phyloP scores from a whole-genome alignment of 75 land plant species.

The Chamaecyparis obtusa region DNA sequence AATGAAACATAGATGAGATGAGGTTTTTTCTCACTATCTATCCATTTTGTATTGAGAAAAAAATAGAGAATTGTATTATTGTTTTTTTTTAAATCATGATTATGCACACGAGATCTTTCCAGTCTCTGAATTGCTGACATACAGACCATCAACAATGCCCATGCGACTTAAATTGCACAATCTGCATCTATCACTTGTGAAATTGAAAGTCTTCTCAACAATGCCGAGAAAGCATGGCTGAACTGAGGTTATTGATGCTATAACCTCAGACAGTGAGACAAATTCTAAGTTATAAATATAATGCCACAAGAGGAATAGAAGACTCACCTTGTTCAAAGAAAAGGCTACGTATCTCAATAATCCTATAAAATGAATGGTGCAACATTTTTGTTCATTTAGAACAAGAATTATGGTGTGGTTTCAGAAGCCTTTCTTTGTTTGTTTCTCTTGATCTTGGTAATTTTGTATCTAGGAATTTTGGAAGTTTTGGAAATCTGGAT shows the following conservation, averaged over 20 bases:
- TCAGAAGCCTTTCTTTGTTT: no score
- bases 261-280: neutral
- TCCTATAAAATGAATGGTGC: neutral
- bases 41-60: neutral
- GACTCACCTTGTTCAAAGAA: neutral
- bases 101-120: neutral
- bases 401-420: neutral
- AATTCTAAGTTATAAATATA: no score
- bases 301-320: neutral
- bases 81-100: neutral
- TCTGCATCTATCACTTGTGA: neutral
- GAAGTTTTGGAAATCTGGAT: neutral
- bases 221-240: neutral
- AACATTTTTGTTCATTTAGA: neutral
- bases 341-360: neutral
- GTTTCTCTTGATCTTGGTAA: no score
- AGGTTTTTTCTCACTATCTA: neutral
- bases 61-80: neutral
- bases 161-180: neutral
- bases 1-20: neutral
- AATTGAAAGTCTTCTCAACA: neutral
- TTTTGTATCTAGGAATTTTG: neutral
- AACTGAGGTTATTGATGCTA: neutral
- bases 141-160: neutral
- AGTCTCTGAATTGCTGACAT: neutral